Conservation (phyloP, 306 rosid genomes). For the Calophaca sinica region DNA sequence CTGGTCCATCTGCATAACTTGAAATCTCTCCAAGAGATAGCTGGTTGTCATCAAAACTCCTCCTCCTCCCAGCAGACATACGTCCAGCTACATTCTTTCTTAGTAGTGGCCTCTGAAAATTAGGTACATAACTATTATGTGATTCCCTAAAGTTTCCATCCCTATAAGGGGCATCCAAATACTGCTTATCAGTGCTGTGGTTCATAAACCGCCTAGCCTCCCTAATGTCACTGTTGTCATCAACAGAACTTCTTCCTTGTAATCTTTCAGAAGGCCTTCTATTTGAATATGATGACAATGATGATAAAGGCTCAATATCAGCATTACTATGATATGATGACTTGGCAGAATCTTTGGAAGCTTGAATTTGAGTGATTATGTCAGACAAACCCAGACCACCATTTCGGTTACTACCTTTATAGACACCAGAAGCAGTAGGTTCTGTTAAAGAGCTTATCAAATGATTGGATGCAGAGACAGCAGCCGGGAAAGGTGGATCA, state of each 20-base stretch:
- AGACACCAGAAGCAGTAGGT: slow-evolving; percentile 64
- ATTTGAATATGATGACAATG: slow-evolving; percentile 63
- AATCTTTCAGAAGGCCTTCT: slow-evolving; percentile 73
- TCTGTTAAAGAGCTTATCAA: slow-evolving; percentile 74
- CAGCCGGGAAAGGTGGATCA: slow-evolving; percentile 99
- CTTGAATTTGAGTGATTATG: slow-evolving; percentile 96
- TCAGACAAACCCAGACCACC: slow-evolving; percentile 97
- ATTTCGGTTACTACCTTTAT: slow-evolving; percentile 76
- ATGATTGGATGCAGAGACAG: slow-evolving; percentile 83
- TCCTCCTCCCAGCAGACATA: slow-evolving; percentile 86
- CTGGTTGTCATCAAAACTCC: slow-evolving; percentile 97
- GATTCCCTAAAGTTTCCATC: slow-evolving; percentile 88
- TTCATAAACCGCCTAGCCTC: slow-evolving; percentile 74
- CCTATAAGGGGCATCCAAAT: slow-evolving; percentile 70
- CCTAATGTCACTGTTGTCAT: slow-evolving; percentile 72
- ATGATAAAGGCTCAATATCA: slow-evolving; percentile 61
- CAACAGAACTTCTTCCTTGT: slow-evolving; percentile 72
- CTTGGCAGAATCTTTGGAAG: slow-evolving; percentile 89
- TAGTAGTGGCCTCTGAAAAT: slow-evolving; percentile 93
- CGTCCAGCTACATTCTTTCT: slow-evolving; percentile 89
- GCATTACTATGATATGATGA: slow-evolving; percentile 65
- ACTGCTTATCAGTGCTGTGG: slow-evolving; percentile 73
- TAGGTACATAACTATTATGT: slow-evolving; percentile 79
- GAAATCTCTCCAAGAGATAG: slow-evolving; percentile 79
- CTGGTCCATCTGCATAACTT: slow-evolving; percentile 79